phyloP scores from a whole-genome alignment of 192 early-diverging fungal genomes.

The Paraglomus occultum region DNA sequence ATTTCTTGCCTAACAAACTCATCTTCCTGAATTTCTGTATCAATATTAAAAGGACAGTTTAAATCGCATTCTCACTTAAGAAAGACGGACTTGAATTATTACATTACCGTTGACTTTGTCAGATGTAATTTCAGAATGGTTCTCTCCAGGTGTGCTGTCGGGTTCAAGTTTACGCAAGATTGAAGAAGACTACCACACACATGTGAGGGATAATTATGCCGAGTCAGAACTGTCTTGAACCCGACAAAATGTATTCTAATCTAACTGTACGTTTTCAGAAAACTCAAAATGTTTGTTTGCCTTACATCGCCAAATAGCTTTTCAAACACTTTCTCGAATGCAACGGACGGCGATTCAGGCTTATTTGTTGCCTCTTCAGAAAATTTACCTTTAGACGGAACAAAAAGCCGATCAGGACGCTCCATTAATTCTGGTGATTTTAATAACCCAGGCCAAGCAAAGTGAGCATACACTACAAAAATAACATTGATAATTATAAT shows the following conservation, averaged over 20 bases:
- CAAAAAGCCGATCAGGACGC: too few relatives aligned
- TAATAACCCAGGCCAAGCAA: too few relatives aligned
- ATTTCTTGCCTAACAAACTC: conserved; percentile 79
- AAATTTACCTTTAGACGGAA: too few relatives aligned
- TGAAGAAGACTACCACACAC: neutral
- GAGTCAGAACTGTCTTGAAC: neutral
- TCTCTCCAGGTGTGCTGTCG: neutral
- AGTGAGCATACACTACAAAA: too few relatives aligned
- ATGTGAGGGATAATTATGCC: neutral
- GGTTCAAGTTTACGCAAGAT: neutral
- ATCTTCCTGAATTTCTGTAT: conserved; percentile 77
- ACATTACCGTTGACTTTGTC: conserved; percentile 57
- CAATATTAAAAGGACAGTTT: conserved; percentile 41
- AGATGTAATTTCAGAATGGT: conserved; percentile 48
- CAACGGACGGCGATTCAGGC: neutral
- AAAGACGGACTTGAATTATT: neutral
- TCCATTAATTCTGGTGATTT: too few relatives aligned
- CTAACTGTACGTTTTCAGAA: too few relatives aligned
- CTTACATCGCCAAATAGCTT: conserved; percentile 13
- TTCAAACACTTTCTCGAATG: conserved; percentile 22
- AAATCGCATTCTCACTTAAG: neutral
- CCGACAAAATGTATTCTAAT: too few relatives aligned
- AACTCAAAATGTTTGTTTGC: neutral
- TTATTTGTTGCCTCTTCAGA: too few relatives aligned
- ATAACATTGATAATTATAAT: too few relatives aligned